Conservation (phyloP, 768 basidiomycete species). For the Neoboletus brunneissimus region DNA sequence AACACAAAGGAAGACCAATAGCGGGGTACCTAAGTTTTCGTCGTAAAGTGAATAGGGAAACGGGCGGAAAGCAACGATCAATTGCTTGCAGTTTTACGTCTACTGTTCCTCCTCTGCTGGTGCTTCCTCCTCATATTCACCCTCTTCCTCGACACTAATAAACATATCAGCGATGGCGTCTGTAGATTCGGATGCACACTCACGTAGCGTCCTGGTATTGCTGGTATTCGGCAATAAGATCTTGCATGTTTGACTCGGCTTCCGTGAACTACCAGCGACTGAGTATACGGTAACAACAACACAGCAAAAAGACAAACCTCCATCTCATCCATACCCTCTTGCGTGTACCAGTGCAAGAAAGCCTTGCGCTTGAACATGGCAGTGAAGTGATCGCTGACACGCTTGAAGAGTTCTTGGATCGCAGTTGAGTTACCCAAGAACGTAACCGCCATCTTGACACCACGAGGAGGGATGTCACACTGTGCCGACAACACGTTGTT, state of each 20-base stretch:
- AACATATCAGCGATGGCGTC: conserved; percentile 12
- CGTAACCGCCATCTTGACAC: conserved; percentile 94
- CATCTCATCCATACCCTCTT: conserved; percentile 99
- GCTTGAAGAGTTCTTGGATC: conserved; percentile 98
- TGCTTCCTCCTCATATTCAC: conserved; percentile 82
- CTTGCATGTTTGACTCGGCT: conserved; percentile 99
- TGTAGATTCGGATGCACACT: conserved; percentile 30
- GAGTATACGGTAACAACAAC: background rate
- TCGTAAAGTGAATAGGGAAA: conserved; percentile 25
- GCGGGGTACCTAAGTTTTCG: conserved; percentile 36
- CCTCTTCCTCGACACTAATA: conserved; percentile 80
- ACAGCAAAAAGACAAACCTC: conserved; percentile 47
- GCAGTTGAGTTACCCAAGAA: conserved; percentile 98
- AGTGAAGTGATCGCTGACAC: conserved; percentile 97
- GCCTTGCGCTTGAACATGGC: conserved; percentile 99
- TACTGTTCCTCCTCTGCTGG: conserved; percentile 58
- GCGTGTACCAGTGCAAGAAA: conserved; percentile 98
- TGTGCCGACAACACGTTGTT: conserved; percentile 98
- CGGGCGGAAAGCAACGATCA: conserved; percentile 14
- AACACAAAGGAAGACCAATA: conserved; percentile 33
- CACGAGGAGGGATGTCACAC: conserved; percentile 96
- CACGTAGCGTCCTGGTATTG: conserved; percentile 95
- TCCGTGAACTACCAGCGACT: conserved; percentile 72
- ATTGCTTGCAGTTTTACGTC: conserved; percentile 25
- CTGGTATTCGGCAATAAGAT: conserved; percentile 96